Conservation (phyloP, 2,329 filamentous ascomycete genomes). For the Penicillium griseofulvum region DNA sequence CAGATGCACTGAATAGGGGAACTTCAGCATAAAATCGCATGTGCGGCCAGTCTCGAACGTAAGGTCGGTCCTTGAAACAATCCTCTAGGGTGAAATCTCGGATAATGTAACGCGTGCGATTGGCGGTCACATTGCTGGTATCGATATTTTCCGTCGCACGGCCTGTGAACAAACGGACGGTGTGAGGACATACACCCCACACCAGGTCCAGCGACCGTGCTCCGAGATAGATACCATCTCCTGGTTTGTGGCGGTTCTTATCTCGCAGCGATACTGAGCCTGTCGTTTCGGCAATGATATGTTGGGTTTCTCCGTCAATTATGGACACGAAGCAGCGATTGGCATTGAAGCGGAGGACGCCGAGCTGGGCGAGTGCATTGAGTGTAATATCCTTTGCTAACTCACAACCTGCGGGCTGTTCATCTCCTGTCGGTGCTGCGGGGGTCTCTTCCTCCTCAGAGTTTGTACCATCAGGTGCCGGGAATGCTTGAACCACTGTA, state of each 20-base stretch:
- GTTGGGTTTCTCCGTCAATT: slow-evolving; percentile 50
- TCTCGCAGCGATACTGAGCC: slow-evolving; percentile 40
- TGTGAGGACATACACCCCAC: slow-evolving; percentile 16
- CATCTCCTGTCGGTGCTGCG: slow-evolving; percentile 8
- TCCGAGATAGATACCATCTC: slow-evolving; percentile 33
- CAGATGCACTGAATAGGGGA: slow-evolving; percentile 55
- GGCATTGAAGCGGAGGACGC: slow-evolving; percentile 44
- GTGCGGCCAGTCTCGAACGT: slow-evolving; percentile 31
- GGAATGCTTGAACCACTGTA: not conserved
- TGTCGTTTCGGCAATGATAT: slow-evolving; percentile 54
- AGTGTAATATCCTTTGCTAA: slow-evolving; percentile 37
- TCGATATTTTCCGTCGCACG: slow-evolving; percentile 10
- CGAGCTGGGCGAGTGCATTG: slow-evolving; percentile 53
- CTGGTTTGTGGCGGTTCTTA: slow-evolving; percentile 21
- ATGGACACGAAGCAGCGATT: slow-evolving; percentile 53
- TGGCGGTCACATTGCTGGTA: slow-evolving; percentile 22
- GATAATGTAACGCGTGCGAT: slow-evolving; percentile 34
- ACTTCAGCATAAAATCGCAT: slow-evolving; percentile 56
- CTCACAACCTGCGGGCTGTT: slow-evolving; percentile 4
- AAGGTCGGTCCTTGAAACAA: slow-evolving; percentile 32
- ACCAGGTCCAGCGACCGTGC: slow-evolving; percentile 16
- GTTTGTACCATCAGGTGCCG: not conserved
- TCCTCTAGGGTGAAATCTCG: slow-evolving; percentile 36
- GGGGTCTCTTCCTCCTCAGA: slow-evolving; percentile 5
- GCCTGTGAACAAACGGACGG: slow-evolving; percentile 19